Conservation (phyloP, 2,329 filamentous ascomycete genomes). For the Diaporthe nobilis region DNA sequence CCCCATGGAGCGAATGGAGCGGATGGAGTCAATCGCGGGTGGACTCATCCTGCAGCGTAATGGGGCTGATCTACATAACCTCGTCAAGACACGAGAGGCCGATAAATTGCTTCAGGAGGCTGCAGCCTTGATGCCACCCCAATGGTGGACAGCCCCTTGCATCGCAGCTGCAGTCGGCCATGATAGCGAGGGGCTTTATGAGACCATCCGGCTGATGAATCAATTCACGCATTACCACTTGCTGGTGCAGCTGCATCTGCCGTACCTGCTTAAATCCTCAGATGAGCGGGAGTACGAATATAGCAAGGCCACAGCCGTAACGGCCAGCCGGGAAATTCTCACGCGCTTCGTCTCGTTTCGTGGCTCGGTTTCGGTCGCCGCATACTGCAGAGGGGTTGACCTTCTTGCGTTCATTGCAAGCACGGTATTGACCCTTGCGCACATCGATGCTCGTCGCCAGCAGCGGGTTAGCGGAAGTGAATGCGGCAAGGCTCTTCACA, state of each 20-base stretch:
- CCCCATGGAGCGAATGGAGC: constrained; percentile 54
- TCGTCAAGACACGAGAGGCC: constrained; percentile 51
- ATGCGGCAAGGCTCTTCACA: constrained; percentile 45
- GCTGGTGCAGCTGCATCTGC: constrained; percentile 60
- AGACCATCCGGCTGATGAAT: constrained; percentile 55
- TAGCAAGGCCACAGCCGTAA: constrained; percentile 56
- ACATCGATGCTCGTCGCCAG: constrained; percentile 54
- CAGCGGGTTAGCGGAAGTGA: constrained; percentile 17
- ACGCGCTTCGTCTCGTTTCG: constrained; percentile 56
- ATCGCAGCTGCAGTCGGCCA: constrained; percentile 40
- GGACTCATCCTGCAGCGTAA: constrained; percentile 57
- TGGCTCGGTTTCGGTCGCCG: constrained; percentile 46
- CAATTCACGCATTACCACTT: constrained; percentile 61
- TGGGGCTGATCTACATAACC: constrained; percentile 46
- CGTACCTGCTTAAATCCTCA: constrained; percentile 56
- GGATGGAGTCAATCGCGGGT: constrained; percentile 51
- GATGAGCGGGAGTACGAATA: constrained; percentile 51
- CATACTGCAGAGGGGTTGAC: constrained; percentile 59
- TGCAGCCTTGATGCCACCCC: constrained; percentile 54
- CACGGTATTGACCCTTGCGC: constrained; percentile 56
- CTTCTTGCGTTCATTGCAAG: constrained; percentile 58
- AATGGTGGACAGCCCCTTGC: constrained; percentile 58
- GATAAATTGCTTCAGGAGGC: constrained; percentile 56
- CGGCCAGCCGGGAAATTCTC: constrained; percentile 59
- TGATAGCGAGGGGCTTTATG: constrained; percentile 45